Evolutionary conservation across 352 stramenopile species (phyloP), one percentile per base, ranked within the genome.

Genomic region (Globisporangium abappressorium): DNA sequence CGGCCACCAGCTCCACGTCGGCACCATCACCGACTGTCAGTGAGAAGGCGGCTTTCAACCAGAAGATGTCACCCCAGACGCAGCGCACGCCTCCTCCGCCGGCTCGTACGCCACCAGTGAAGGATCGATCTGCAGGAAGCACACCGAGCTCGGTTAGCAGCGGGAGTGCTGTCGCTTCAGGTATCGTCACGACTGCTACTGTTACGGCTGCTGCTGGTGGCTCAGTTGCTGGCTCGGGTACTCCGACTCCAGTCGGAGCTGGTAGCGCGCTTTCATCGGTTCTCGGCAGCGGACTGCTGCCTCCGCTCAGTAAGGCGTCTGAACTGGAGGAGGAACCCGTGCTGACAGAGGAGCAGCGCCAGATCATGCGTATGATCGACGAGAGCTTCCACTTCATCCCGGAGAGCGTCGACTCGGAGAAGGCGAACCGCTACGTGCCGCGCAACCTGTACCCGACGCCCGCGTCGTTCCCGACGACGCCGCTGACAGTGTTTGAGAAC

Each of bases 371-470:
- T 18, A 72, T 94, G 72, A 91, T 93, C 62, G 87, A 95, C 72
- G 85, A 93, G 70, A 94, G 91, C 58, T 98, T 98, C 81, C 83
- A 93, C 60, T 97, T 97, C 72, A 94, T 97, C 56, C 94, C 95
- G 9, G 87, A 90, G 60, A 86, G 74, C 67, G 81, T 82, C 57
- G 96, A 99, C 71, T 98, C 88, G 26, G 92, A 98, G 68, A 93
- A 92, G 73, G 76, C 78, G 38, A 96, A 92, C 62, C 85, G 85
- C 49, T 99, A 99, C 75, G 87, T 96, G 28, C 97, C 97, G 34
- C 90, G 95, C 28, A 99, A 99, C 74, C 81, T 97, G 51, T 99
- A 99, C 80, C 86, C 91, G 64, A 96, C 89, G 5, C 96, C 93
- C 2, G 75, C 90, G 41, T 89, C 89, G 36, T 98, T 98, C 72